phyloP scores from a whole-genome alignment of 768 basidiomycete species.

The Clavaria fumosa region DNA sequence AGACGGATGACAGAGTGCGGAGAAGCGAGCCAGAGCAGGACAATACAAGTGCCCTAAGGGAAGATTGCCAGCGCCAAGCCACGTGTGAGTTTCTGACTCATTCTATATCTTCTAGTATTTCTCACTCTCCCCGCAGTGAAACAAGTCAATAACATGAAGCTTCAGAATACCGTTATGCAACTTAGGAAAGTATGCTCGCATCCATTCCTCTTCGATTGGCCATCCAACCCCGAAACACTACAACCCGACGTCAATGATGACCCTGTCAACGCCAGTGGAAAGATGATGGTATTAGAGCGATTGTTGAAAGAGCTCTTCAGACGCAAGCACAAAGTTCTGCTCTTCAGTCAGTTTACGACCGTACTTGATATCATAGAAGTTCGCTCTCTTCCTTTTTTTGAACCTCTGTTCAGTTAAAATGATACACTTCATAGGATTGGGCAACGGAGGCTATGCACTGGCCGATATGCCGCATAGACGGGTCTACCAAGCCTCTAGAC shows the following conservation, averaged over 20 bases:
- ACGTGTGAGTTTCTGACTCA: conserved; percentile 42
- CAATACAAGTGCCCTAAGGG: no score
- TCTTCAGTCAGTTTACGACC: conserved; percentile 88
- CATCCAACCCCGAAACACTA: conserved; percentile 43
- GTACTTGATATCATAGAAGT: conserved; percentile 96
- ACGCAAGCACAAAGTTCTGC: conserved; percentile 68
- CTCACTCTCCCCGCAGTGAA: conserved; percentile 47
- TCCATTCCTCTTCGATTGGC: conserved; percentile 84
- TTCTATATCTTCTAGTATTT: background rate
- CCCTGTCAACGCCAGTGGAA: conserved; percentile 76
- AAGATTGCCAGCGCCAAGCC: conserved; percentile 40
- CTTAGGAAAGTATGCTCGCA: conserved; percentile 92
- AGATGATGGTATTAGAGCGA: conserved; percentile 93
- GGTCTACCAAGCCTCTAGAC: conserved; percentile 61
- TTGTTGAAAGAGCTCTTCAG: conserved; percentile 71
- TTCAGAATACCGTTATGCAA: conserved; percentile 96
- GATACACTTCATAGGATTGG: conserved; percentile 50
- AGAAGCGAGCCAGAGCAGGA: conserved; percentile 28
- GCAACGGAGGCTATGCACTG: conserved; percentile 71
- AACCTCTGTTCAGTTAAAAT: no score
- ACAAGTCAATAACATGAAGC: conserved; percentile 79
- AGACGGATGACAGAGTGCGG: conserved; percentile 24
- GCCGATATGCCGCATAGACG: conserved; percentile 85
- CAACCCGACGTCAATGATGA: conserved; percentile 58
- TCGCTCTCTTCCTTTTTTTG: conserved; percentile 8